Conservation (phyloP, 2,329 filamentous ascomycete genomes). For the Myriosclerotinia duriaeana region DNA sequence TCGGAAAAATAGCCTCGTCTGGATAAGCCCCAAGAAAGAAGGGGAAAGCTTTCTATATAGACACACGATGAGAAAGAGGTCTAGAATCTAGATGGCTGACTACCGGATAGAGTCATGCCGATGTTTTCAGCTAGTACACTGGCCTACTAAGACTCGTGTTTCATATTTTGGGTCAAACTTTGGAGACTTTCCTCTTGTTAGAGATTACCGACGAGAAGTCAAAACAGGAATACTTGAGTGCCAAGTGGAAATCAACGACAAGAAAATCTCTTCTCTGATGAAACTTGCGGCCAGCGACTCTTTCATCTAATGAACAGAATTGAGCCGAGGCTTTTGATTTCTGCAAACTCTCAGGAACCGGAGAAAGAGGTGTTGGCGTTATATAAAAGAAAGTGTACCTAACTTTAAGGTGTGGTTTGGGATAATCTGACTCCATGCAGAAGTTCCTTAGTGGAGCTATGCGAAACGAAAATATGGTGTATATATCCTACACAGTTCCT, state of each 20-base stretch:
- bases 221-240: neutral
- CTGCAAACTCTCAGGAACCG: neutral
- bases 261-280: neutral
- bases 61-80: neutral
- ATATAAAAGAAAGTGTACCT: too few species aligned
- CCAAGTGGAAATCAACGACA: neutral
- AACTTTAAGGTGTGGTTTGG: too few species aligned
- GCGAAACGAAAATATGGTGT: too few species aligned
- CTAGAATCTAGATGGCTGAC: neutral
- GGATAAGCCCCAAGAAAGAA: neutral
- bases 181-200: neutral
- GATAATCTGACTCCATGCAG: too few species aligned
- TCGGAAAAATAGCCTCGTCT: neutral
- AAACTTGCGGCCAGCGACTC: neutral
- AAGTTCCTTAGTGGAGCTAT: too few species aligned
- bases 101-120: too few species aligned
- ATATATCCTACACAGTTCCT: too few species aligned
- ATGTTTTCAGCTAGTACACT: neutral
- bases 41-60: neutral
- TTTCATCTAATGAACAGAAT: neutral
- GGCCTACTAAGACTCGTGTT: conserved; percentile 6
- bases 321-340: neutral
- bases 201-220: neutral
- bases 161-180: neutral
- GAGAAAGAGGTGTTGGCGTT: neutral